Conservation (phyloP, 192 early-diverging fungal species). For the Gonapodya sp. region DNA sequence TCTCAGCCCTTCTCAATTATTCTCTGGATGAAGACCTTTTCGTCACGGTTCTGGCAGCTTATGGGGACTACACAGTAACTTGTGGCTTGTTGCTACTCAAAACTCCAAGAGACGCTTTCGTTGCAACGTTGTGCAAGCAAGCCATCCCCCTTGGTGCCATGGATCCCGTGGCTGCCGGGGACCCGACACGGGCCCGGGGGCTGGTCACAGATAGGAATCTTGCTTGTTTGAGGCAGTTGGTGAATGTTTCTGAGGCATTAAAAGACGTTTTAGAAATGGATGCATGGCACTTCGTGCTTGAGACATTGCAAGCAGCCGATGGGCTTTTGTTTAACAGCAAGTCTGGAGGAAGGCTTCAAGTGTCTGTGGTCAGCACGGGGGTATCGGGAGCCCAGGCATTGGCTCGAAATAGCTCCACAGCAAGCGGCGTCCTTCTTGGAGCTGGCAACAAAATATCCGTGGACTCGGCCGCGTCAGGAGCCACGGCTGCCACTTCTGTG, state of each 20-base stretch:
- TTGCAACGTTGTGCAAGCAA: slow-evolving; percentile 74
- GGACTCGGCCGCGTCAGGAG: neutral
- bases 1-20: slow-evolving; percentile 58
- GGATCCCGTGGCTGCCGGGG: neutral
- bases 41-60: slow-evolving; percentile 52
- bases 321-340: slow-evolving; percentile 53
- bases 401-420: neutral
- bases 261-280: slow-evolving; percentile 57
- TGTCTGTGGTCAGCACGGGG: neutral
- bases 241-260: slow-evolving; percentile 63
- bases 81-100: slow-evolving; percentile 69
- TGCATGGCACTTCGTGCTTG: slow-evolving; percentile 79
- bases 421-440: neutral
- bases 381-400: neutral
- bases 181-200: neutral
- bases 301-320: slow-evolving; percentile 81
- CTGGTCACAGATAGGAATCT: slow-evolving; percentile 68
- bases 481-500: neutral
- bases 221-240: slow-evolving; percentile 58
- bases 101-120: slow-evolving; percentile 74
- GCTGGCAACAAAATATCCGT: neutral
- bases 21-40: slow-evolving; percentile 81
- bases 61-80: slow-evolving; percentile 64
- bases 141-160: slow-evolving; percentile 51
- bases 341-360: slow-evolving; percentile 17